Base-by-base conservation (phyloP, 352 stramenopile genomes). In the Phytophthora melonis region DNA sequence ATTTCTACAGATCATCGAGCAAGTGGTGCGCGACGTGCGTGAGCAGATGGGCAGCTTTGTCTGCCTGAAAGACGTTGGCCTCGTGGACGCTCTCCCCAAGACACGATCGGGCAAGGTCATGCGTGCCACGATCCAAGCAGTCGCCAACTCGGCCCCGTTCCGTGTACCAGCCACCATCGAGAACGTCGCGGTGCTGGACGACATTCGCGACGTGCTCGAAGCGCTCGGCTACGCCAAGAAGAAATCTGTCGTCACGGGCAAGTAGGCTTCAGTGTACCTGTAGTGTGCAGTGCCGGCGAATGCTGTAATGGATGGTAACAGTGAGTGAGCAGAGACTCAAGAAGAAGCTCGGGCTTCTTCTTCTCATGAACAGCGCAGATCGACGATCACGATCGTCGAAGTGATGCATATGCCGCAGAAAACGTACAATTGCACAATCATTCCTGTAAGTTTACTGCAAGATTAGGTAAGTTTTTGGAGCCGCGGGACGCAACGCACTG, bases 71-170 rank as follows among this genome's bases (percentile, higher is more conserved):
- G 55, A 68, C 61, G 77, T 89, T 16, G 78, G 77, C 1, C 11
- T 89, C 34, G 81, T 89, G 9, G 58, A 78, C 3, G 79, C 80
- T 16, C 65, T 89, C 18, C 81, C 79, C 10, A 89, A 89, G 65
- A 89, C 81, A 36, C 79, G 79, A 21, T 89, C 81, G 1, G 81
- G 79, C 13, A 89, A 89, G 56, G 79, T 89, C 45, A 82, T 89
- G 67, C 81, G 79, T 21, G 75, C 74, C 18, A 89, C 81, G n/a
- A 87, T 89, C 43, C 77, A 89, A 41, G 80, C 79, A 27, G 74
- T 86, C n/a, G 81, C 81, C 1, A 72, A 87, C 53, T 83, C 78
- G 21, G 25, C 66, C 10, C 75, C 74, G 27, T 87, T 80, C 61
- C 70, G 79, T 23, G 63, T 89, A 54, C 81, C 81, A 8, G 77